phyloP scores from a whole-genome alignment of 2,329 filamentous ascomycete species.

The Pseudopithomyces maydicus region DNA sequence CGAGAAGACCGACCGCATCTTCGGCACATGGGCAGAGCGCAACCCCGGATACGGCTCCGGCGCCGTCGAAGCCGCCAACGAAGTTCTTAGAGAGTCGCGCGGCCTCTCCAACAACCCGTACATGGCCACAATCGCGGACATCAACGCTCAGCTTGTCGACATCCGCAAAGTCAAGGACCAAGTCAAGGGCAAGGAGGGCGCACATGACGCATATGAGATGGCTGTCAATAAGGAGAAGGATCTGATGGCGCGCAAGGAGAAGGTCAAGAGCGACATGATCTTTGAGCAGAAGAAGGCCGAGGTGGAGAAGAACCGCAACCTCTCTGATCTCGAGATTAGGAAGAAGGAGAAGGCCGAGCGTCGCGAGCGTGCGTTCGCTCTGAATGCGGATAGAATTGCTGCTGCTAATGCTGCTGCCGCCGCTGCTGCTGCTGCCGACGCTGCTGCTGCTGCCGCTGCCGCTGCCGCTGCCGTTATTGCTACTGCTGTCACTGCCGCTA shows the following conservation, averaged over 20 bases:
- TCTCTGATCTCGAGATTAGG: background rate
- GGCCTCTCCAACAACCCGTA: background rate
- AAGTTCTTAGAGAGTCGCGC: background rate
- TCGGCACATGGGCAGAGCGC: background rate
- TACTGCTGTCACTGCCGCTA: too few relatives aligned
- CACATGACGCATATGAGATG: background rate
- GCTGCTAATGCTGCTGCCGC: too few relatives aligned
- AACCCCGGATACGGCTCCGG: conserved; percentile 3
- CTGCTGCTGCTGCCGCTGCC: too few relatives aligned
- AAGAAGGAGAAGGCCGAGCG: background rate
- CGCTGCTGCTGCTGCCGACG: too few relatives aligned
- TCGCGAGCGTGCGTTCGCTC: background rate
- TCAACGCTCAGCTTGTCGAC: background rate
- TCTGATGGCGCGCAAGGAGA: background rate
- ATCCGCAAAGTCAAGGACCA: background rate
- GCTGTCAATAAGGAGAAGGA: background rate
- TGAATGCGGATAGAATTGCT: background rate
- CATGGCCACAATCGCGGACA: background rate
- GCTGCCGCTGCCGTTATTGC: too few relatives aligned
- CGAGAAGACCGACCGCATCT: background rate
- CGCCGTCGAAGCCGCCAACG: conserved; percentile 3
- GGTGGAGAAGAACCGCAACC: background rate
- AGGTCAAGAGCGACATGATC: background rate
- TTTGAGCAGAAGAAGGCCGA: conserved; percentile 3
- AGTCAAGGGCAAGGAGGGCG: background rate